These are phyloP conservation scores for Plasmodium coatneyi DNA, from an alignment of 169 alveolate species.

Conservation along the genomic window DNA sequence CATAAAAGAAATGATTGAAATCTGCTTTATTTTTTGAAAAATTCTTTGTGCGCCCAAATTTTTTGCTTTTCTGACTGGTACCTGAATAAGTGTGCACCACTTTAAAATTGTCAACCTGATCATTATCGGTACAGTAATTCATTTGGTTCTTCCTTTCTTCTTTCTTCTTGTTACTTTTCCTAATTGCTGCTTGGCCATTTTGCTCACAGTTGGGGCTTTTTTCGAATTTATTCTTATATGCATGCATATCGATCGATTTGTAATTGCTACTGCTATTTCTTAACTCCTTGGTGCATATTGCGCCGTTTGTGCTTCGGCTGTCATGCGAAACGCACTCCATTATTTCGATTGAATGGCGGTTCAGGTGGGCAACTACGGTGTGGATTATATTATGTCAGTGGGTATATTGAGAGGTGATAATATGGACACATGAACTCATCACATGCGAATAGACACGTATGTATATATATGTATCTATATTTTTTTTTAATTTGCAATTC, in stretches of 20 bases:
- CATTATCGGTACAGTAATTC: slow-evolving; percentile 16
- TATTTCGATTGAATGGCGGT: not conserved
- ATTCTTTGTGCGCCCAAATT: slow-evolving; percentile 22
- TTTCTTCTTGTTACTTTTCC: slow-evolving; percentile 1
- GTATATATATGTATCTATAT: not conserved
- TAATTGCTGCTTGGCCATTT: slow-evolving; percentile 11
- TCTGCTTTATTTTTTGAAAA: slow-evolving; percentile 33
- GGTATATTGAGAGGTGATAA: not conserved
- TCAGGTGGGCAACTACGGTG: not conserved
- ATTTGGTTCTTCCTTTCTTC: slow-evolving; percentile 4
- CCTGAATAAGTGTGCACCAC: slow-evolving; percentile 3
- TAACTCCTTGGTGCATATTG: slow-evolving; percentile 17
- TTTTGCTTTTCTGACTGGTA: slow-evolving; percentile 18
- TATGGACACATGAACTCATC: not conserved
- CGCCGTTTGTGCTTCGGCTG: slow-evolving; percentile 11
- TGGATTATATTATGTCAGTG: not conserved
- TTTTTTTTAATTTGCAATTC: not conserved
- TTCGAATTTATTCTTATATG: not conserved
- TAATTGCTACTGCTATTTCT: not conserved
- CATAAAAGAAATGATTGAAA: slow-evolving; percentile 26
- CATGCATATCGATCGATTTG: slow-evolving; percentile 12
- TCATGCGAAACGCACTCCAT: slow-evolving; percentile 65
- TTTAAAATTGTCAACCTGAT: slow-evolving; percentile 53
- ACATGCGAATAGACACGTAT: not conserved
- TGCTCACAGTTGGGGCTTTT: not conserved